Base-by-base conservation (phyloP, 345 rosid genomes). In the Eutrema yunnanense region DNA sequence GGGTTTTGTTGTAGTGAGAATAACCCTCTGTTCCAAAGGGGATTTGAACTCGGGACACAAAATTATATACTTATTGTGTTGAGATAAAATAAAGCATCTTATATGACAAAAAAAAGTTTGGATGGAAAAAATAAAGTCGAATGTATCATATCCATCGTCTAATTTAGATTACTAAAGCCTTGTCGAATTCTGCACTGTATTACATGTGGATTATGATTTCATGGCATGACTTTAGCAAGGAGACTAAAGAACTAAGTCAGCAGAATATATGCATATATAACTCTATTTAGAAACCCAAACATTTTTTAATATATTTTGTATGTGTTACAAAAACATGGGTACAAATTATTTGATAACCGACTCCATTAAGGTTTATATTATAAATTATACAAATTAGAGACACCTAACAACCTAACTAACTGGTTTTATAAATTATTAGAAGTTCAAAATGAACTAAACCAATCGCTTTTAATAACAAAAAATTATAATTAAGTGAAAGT, bases 301-400 rank as follows among this genome's bases (percentile, higher is more conserved):
- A 41, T n/a, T 6, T 43, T 13, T 5, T 60, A 6, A 22, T 6
- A 7, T 49, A 13, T 4, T 46, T 11, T 30, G 62, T 42, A 36
- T 67, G 22, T 67, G 48, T 11, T 26, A 75, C 69, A 68, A 75
- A 69, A 69, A 70, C 44, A 62, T 37, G 13, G 16, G 48, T 69
- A 62, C 65, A 69, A 54, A 62, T 62, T 6, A 69, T 69, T 43
- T 56, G 52, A 69, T 69, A 69, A 75, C 74, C 79, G 74, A 75
- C 70, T 69, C 74, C 79, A 62, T 68, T 54, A 69, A 43, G 58
- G 58, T 68, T 68, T 19, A 22, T 41, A 68, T 30, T 47, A 55
- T 55, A 8, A 9, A 52, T 19, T 49, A 50, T n/a, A 59, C 65
- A 60, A 55, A 48, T 58, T 36, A 6, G 58, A 11, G 29, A 75